Evolutionary conservation across 257 asterid genomes (phyloP), one percentile per base, ranked within the genome.

Genomic region (Jacaranda copaia): DNA sequence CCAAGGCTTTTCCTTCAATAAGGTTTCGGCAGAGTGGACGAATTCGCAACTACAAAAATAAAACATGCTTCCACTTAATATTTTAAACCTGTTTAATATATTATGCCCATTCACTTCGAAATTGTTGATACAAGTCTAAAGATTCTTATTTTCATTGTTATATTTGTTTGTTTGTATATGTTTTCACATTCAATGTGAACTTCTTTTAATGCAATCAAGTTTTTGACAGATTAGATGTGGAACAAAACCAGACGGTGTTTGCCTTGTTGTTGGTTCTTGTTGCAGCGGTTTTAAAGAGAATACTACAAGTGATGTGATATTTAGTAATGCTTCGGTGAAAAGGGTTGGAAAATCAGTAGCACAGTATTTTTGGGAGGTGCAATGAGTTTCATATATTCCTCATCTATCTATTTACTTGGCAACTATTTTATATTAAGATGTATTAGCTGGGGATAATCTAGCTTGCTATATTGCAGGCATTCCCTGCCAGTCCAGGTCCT

Each of bases 331-430:
- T 68, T 87, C 93, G 9, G 85, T 78, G 77, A 95, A 91, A 79
- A 81, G 74, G n/a, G 93, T 88, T 78, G 96, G 98, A 65, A 77
- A 82, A 77, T 89, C 98, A 14, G 74, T 84, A 81, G 98, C 82
- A 49, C 99, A 95, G 68, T 95, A 93, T 80, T 95, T 95, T 76
- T 95, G 99, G 99, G 99, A 95, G 99, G 98, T 95, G 64, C 72
- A 66, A 61, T 19, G 9, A 60, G 71, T 80, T 48, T 42, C 62
- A 49, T n/a, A 45, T 63, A 18, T 35, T 69, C 39, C 55, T 48
- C 35, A 14, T 70, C 56, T 18, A 38, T 69, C 58, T 12, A 4
- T 42, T 45, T 19, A 20, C 38, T n/a, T 13, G 62, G 20, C 8
- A 40, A 64, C 39, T 39, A 1, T 61, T 68, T 52, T 42, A 3